Percentiles rank a stretch among this genome's conserved stretches.
phyloP scores from a whole-genome alignment of 352 stramenopile species.

The Stramenopiles sp. region DNA sequence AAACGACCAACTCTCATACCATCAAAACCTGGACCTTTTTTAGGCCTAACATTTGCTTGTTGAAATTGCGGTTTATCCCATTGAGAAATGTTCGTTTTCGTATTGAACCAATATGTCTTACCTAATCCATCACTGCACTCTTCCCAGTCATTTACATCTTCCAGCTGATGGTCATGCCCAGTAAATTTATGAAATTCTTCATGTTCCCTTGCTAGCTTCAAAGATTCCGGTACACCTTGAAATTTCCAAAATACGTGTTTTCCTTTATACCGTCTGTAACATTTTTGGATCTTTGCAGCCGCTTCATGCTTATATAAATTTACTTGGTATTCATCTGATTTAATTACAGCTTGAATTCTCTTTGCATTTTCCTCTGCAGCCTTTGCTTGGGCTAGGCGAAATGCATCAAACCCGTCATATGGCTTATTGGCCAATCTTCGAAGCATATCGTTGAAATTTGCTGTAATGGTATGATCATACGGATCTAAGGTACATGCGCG shows the following conservation, averaged over 20 bases:
- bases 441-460: constrained; percentile 50
- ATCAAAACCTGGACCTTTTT: background rate
- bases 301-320: background rate
- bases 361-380: background rate
- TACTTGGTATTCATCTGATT: background rate
- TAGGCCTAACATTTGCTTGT: background rate
- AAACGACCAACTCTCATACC: background rate
- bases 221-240: background rate
- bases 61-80: background rate
- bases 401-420: background rate
- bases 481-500: constrained; percentile 36
- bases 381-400: background rate
- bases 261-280: background rate
- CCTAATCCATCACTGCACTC: background rate
- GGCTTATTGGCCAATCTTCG: constrained; percentile 25
- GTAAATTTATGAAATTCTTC: constrained; percentile 3
- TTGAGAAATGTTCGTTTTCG: background rate
- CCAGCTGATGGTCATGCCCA: background rate
- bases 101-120: background rate
- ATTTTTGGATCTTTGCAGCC: background rate
- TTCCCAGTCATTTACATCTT: background rate
- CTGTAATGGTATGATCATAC: constrained; percentile 34
- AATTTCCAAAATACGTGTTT: background rate
- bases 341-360: background rate
- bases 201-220: background rate